These are phyloP conservation scores for Coleophoma crateriformis DNA, from an alignment of 2,329 filamentous ascomycete species.

Conservation along the genomic window DNA sequence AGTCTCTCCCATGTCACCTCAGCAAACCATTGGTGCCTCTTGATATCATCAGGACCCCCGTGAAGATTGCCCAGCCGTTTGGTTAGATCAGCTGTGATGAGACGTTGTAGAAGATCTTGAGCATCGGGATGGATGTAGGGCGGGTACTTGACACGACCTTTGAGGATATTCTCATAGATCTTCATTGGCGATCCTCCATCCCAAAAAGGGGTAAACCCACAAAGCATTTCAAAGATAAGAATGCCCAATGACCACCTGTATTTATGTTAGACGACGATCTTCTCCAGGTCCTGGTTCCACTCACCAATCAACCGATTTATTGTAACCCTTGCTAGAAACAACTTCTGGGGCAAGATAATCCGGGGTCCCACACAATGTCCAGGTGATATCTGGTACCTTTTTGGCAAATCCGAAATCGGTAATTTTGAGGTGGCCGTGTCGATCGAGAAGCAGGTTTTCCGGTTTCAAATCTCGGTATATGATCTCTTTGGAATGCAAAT, in stretches of 20 bases:
- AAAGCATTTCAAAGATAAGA: slow-evolving; percentile 98
- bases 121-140: slow-evolving; percentile 93
- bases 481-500: slow-evolving; percentile 89
- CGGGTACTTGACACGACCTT: slow-evolving; percentile 93
- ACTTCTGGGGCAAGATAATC: slow-evolving; percentile 98
- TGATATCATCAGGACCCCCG: slow-evolving; percentile 85
- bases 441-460: slow-evolving; percentile 85
- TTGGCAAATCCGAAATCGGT: slow-evolving; percentile 99
- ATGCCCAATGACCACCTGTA: slow-evolving; percentile 96
- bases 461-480: slow-evolving; percentile 98
- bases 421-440: slow-evolving; percentile 92
- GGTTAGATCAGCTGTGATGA: slow-evolving; percentile 92
- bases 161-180: slow-evolving; percentile 99
- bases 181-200: slow-evolving; percentile 97
- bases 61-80: slow-evolving; percentile 94
- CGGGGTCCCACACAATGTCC: slow-evolving; percentile 95
- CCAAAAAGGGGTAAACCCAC: slow-evolving; percentile 98
- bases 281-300: slow-evolving; percentile 28
- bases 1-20: slow-evolving; percentile 98
- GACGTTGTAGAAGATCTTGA: slow-evolving; percentile 82
- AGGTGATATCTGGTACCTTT: slow-evolving; percentile 96
- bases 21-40: slow-evolving; percentile 92
- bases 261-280: slow-evolving; percentile 7
- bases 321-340: slow-evolving; percentile 98
- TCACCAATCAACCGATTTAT: slow-evolving; percentile 98